A percentile compares a stretch with the other conserved stretches of the same genome.
These are phyloP conservation scores for Dryas integrifolia DNA, from an alignment of 331 rosid genomes.

Conservation along the genomic window DNA sequence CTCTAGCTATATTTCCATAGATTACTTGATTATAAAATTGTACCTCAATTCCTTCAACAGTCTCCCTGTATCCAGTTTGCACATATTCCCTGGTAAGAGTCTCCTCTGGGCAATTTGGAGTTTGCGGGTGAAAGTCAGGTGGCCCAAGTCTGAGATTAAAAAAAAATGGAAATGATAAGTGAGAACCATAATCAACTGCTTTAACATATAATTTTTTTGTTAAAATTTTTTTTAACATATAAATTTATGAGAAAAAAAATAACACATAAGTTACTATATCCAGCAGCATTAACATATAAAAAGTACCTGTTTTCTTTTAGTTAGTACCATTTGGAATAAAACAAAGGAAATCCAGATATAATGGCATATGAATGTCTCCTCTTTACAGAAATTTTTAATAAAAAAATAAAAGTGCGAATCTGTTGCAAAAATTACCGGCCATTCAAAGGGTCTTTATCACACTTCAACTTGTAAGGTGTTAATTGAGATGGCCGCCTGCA, in stretches of 20 bases:
- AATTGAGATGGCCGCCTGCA: constrained; percentile 80
- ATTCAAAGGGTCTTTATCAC: constrained; percentile 86
- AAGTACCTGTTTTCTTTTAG: constrained; percentile 9
- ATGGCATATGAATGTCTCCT: constrained; percentile 1
- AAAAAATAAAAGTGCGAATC: constrained; percentile 5
- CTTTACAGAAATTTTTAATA: not conserved
- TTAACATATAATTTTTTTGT: too few relatives aligned
- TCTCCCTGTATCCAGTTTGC: constrained; percentile 79
- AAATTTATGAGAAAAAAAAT: not conserved
- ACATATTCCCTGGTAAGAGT: constrained; percentile 80
- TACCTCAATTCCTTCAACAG: constrained; percentile 97
- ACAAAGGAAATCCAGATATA: constrained; percentile 9
- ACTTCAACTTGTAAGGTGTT: constrained; percentile 85
- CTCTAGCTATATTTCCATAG: not conserved
- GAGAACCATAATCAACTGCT: constrained; percentile 2
- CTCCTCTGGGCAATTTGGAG: constrained; percentile 91
- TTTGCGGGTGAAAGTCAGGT: constrained; percentile 86
- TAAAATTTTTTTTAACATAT: not conserved
- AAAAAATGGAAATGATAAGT: constrained; percentile 19
- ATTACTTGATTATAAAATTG: constrained; percentile 4
- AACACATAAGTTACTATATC: not conserved
- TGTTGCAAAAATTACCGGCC: constrained; percentile 53
- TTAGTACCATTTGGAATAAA: constrained; percentile 12
- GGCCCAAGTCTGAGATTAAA: constrained; percentile 79
- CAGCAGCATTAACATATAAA: constrained; percentile 16